Base-by-base conservation (phyloP, 495 filamentous ascomycete genomes). In the Eremomyces bilateralis region DNA sequence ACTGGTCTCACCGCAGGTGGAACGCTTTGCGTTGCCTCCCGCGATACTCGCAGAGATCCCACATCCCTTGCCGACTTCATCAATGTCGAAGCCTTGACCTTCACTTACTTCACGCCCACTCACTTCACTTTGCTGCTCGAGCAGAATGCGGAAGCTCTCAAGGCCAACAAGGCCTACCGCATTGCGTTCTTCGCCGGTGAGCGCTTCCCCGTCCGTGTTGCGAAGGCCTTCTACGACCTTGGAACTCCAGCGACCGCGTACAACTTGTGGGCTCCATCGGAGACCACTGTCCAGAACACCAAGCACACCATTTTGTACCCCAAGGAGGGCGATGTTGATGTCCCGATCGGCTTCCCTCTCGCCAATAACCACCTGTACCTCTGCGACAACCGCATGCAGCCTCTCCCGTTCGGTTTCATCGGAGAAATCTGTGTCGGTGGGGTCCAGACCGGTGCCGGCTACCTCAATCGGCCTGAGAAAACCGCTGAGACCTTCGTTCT, bases 321-420 rank as follows among this genome's bases (percentile, higher is more conserved):
- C 4, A 20, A 17, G 4, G 13, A 6, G 6, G 33, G 19, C 33
- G 33, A 13, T n/a, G 15, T 16, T 8, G 33, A 34, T 8, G 17
- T 20, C 11, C 40, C 37, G 6, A 29, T 39, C 15, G 38, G 16
- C 21, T 38, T 0, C 36, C 4, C 25, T 5, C 35, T 22, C 40
- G 40, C 52, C 1, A 59, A 62, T 15, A 57, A 54, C 29, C 33
- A 44, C 2, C 34, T 51, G 4, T 62, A 60, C 41, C 50, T 71
- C 22, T 32, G 71, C 1, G 64, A 66, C 28, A 39, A 55, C 12
- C 16, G 47, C 4, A 16, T 56, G 4, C 43, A 54, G 0, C 55
- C 59, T 1, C 29, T 73, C 0, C 54, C 58, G 0, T 15, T 37
- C 1, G 57, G 52, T 0, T 21, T 54, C 0, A 39, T 11, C 4